Evolutionary conservation across 495 filamentous ascomycete genomes (phyloP).

Genomic region (Trichoderma parareesei): DNA sequence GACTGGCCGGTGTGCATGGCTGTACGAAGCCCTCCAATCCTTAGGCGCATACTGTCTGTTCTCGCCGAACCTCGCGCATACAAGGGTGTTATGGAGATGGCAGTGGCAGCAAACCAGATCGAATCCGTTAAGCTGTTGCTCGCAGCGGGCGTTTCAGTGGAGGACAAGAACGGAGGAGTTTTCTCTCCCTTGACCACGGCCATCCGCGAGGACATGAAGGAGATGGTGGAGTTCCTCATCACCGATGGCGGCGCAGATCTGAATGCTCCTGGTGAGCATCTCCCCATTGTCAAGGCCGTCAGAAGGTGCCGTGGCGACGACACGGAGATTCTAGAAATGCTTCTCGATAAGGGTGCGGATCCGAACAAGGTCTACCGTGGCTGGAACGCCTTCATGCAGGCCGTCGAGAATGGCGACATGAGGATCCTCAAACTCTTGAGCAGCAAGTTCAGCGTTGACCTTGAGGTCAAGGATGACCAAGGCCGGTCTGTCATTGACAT

Average conservation of each 20-base stretch:
- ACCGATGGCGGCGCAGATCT: slow-evolving; percentile 43
- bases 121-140: slow-evolving; percentile 39
- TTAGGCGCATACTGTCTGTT: slow-evolving; percentile 36
- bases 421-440: slow-evolving; percentile 35
- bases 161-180: slow-evolving; percentile 49
- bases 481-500: slow-evolving; percentile 32
- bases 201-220: slow-evolving; percentile 41
- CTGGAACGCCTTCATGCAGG: slow-evolving; percentile 45
- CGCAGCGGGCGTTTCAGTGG: slow-evolving; percentile 40
- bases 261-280: slow-evolving; percentile 45
- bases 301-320: slow-evolving; percentile 39
- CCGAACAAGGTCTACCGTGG: slow-evolving; percentile 47
- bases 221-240: slow-evolving; percentile 42
- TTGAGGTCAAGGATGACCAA: slow-evolving; percentile 31
- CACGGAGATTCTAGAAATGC: slow-evolving; percentile 37
- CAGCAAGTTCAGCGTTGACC: slow-evolving; percentile 35
- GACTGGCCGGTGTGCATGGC: slow-evolving; percentile 52
- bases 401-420: slow-evolving; percentile 38
- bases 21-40: slow-evolving; percentile 35
- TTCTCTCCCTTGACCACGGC: slow-evolving; percentile 49
- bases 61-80: slow-evolving; percentile 37
- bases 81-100: slow-evolving; percentile 49
- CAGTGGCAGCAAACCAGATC: slow-evolving; percentile 40
- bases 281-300: slow-evolving; percentile 47
- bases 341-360: slow-evolving; percentile 44